Base-by-base conservation (phyloP, 768 basidiomycete species). In the Trametes cinnabarina region DNA sequence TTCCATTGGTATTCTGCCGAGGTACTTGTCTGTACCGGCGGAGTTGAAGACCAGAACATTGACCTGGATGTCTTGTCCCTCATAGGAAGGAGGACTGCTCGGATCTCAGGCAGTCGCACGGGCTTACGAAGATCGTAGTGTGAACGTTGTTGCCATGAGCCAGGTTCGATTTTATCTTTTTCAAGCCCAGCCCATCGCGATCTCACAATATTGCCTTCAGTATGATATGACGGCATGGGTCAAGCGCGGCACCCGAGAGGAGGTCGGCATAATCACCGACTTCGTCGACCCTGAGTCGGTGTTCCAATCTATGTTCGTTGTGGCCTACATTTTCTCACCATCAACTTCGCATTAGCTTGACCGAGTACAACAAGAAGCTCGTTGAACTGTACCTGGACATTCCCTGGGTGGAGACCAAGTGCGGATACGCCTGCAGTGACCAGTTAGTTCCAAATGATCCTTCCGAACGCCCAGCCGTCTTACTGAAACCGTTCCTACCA, bases 191-290 rank as follows among this genome's bases (percentile, higher is more conserved):
- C 51, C 48, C 47, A 47, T 39, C 63, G 55, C 48, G 55, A 57
- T 61, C 60, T 61, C 32, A 61, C 51, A 9, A 12, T 57, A 40
- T 49, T 23, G 14, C 49, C 43, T 47, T 48, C 64, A 91, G 89
- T 90, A 88, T 67, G 91, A 93, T 70, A 93, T 93, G 92, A 94
- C 92, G 20, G 92, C 92, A 54, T 97, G 93, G 93, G 90, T 96
- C 60, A 93, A 93, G 81, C 68, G 70, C 55, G 81, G 81, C 12
- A 79, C 79, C 12, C 68, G 82, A 77, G 78, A 78, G 67, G 76
- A 65, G 76, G 87, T 95, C 59, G 90, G 89, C 42, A 80, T 96
- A 50, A 91, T 96, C 67, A 86, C 82, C 39, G 94, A 97, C 73
- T 94, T 77, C 66, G 87, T 88, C 19, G 88, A 96, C 40, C 37